phyloP scores from a whole-genome alignment of 805 yeast genomes.

The Candida chauliodis region DNA sequence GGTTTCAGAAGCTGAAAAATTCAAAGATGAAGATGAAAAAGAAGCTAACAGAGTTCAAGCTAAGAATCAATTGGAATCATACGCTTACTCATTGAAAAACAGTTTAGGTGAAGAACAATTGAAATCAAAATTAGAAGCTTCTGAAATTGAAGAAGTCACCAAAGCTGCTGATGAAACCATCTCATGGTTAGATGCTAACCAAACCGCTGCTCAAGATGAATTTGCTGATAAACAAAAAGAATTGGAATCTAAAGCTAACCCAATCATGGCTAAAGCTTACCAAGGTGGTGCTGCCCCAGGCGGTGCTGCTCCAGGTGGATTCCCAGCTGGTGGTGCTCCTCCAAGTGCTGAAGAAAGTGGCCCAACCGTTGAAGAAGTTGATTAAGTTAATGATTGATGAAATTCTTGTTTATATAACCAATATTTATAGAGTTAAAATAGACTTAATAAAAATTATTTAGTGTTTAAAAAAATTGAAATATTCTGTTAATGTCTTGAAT shows the following conservation, averaged over 20 bases:
- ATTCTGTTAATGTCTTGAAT: background rate
- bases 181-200: constrained; percentile 90
- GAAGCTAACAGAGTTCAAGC: constrained; percentile 91
- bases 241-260: constrained; percentile 91
- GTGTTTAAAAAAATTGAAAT: background rate
- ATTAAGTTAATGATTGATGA: constrained; percentile 21
- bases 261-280: constrained; percentile 96
- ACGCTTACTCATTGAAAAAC: constrained; percentile 89
- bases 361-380: constrained; percentile 55
- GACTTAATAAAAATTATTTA: background rate
- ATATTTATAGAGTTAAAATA: constrained; percentile 4
- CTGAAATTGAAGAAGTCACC: constrained; percentile 64
- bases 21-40: constrained; percentile 92
- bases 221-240: constrained; percentile 91
- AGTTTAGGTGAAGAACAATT: constrained; percentile 50
- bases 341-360: constrained; percentile 47
- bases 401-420: background rate
- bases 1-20: constrained; percentile 98
- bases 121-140: constrained; percentile 48
- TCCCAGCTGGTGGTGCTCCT: constrained; percentile 50
- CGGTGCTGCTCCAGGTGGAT: constrained; percentile 60
- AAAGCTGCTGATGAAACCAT: constrained; percentile 84
- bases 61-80: constrained; percentile 94
- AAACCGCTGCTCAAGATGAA: constrained; percentile 90
- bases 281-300: constrained; percentile 86